Evolutionary conservation across 2,329 filamentous ascomycete species (phyloP).

Genomic region (Fusarium napiforme): DNA sequence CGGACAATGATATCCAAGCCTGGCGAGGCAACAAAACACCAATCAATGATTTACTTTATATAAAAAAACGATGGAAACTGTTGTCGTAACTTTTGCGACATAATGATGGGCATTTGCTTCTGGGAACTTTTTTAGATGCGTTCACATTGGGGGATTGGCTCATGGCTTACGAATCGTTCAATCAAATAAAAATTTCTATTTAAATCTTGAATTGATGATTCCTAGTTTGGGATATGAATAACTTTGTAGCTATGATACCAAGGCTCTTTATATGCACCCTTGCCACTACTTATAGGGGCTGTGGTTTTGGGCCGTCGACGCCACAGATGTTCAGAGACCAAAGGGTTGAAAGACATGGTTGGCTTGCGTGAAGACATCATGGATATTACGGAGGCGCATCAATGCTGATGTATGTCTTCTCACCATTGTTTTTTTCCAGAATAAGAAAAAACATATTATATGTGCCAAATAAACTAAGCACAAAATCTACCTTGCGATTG

Average conservation of each 20-base stretch:
- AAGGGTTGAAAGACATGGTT: neutral
- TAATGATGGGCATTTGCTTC: slow-evolving; percentile 39
- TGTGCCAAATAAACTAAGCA: neutral
- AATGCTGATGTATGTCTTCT: neutral
- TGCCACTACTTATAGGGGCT: neutral
- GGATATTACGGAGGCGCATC: neutral
- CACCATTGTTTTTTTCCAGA: neutral
- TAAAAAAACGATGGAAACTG: slow-evolving; percentile 29
- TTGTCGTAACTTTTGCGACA: slow-evolving; percentile 31
- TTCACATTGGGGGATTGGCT: slow-evolving; percentile 28
- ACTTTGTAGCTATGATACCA: neutral
- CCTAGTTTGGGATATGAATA: neutral
- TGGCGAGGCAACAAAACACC: slow-evolving; percentile 17
- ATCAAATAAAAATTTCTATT: slow-evolving; percentile 29
- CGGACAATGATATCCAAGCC: slow-evolving; percentile 37
- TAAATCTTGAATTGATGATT: slow-evolving; percentile 23
- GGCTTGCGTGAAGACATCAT: neutral
- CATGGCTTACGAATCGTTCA: slow-evolving; percentile 33
- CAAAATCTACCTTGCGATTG: neutral
- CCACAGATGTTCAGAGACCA: slow-evolving; percentile 14
- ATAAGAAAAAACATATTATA: neutral
- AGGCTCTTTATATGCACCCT: neutral
- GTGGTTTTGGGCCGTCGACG: slow-evolving; percentile 12
- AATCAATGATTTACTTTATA: slow-evolving; percentile 36
- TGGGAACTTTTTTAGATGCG: slow-evolving; percentile 37